Evolutionary conservation across 441 rosid species (phyloP).

Genomic region (Bocquillonia castaneifolia): DNA sequence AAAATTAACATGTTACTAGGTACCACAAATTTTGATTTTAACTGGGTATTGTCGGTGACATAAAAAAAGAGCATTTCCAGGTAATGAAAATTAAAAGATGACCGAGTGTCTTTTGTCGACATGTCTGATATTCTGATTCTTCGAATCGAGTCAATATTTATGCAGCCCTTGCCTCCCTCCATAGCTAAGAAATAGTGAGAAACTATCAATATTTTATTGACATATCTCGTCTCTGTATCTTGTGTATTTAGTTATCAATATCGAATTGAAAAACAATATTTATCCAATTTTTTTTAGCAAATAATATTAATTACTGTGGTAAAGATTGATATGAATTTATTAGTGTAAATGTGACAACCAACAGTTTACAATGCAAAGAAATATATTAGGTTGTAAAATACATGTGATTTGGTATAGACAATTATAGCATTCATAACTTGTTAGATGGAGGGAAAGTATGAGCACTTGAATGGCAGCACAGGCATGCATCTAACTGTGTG

Average conservation of each 20-base stretch:
- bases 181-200: too few species aligned
- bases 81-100: slow-evolving; percentile 13
- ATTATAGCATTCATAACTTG: background rate
- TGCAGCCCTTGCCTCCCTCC: too few species aligned
- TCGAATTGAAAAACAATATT: too few species aligned
- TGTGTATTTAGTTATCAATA: too few species aligned
- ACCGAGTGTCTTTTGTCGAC: slow-evolving; percentile 30
- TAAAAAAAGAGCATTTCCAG: background rate
- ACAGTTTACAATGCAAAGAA: background rate
- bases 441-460: background rate
- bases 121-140: slow-evolving; percentile 26
- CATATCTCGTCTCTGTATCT: too few species aligned
- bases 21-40: background rate
- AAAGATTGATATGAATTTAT: too few species aligned
- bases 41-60: slow-evolving; percentile 46
- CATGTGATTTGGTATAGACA: background rate
- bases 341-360: background rate
- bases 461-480: background rate
- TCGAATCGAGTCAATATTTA: too few species aligned
- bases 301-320: too few species aligned
- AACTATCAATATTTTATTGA: too few species aligned
- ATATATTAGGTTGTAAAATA: background rate
- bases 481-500: background rate
- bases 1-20: background rate
- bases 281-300: too few species aligned